Percentiles rank a stretch among this genome's conserved stretches.
Evolutionary conservation across 2,329 filamentous ascomycete species (phyloP).

Genomic region (Calonectria hongkongensis): DNA sequence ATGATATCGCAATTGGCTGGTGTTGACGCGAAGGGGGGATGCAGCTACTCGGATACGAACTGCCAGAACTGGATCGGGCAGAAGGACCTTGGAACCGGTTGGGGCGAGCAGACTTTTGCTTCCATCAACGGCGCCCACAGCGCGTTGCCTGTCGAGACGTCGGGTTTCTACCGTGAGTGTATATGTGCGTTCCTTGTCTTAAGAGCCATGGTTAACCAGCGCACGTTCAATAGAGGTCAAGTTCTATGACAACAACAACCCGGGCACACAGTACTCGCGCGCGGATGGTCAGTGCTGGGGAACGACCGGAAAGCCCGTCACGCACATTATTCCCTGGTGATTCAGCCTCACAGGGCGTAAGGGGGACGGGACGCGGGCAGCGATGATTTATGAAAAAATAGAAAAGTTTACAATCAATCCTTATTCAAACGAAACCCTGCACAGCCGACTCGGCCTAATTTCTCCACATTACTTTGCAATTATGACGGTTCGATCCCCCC

Average conservation of each 20-base stretch:
- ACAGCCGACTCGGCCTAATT: neutral
- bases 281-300: slow-evolving; percentile 31
- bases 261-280: slow-evolving; percentile 21
- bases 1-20: neutral
- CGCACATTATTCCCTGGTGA: slow-evolving; percentile 29
- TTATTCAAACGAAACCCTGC: neutral
- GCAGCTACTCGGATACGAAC: slow-evolving; percentile 36
- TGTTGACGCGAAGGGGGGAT: slow-evolving; percentile 6
- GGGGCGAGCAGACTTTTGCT: slow-evolving; percentile 30
- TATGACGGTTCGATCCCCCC: neutral
- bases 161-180: slow-evolving; percentile 20
- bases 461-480: neutral
- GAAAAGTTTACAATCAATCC: neutral
- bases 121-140: slow-evolving; percentile 15
- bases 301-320: slow-evolving; percentile 22
- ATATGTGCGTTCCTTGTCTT: neutral
- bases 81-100: slow-evolving; percentile 24
- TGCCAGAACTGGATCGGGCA: slow-evolving; percentile 37
- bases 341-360: neutral
- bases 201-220: too few relatives aligned
- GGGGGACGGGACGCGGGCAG: neutral
- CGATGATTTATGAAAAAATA: slow-evolving; percentile 1
- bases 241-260: slow-evolving; percentile 34
- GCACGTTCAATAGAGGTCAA: neutral
- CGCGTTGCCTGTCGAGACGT: slow-evolving; percentile 16